phyloP scores from a whole-genome alignment of 2,329 filamentous ascomycete genomes.

The Cytospora piceae region DNA sequence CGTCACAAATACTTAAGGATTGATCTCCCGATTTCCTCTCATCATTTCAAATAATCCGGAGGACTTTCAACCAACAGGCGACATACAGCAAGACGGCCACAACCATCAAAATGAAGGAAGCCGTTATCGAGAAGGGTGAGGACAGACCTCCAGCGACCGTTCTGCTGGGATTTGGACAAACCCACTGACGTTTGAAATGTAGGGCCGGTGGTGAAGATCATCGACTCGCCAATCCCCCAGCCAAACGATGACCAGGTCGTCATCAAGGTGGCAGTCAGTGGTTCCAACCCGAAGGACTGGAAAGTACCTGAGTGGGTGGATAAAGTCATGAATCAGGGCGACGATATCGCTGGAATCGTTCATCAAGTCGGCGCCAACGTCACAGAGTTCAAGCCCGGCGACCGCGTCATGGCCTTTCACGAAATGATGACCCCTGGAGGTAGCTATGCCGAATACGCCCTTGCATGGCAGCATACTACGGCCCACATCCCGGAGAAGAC shows the following conservation, averaged over 20 bases:
- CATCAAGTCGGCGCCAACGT: constrained; percentile 59
- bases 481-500: constrained; percentile 45
- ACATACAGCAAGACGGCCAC: neutral
- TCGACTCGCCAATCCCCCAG: constrained; percentile 46
- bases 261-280: constrained; percentile 48
- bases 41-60: neutral
- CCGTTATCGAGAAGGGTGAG: constrained; percentile 19
- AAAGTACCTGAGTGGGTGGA: constrained; percentile 39
- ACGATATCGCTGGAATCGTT: constrained; percentile 60
- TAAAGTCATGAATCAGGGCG: constrained; percentile 49
- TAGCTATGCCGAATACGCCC: constrained; percentile 47
- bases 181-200: neutral
- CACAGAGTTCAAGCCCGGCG: constrained; percentile 59
- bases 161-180: too few relatives aligned
- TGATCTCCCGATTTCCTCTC: neutral
- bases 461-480: constrained; percentile 46
- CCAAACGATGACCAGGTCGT: constrained; percentile 45
- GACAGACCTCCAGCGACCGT: too few relatives aligned
- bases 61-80: neutral
- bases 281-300: constrained; percentile 55
- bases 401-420: constrained; percentile 60
- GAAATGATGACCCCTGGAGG: constrained; percentile 42
- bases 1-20: neutral
- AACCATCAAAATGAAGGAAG: constrained; percentile 23
- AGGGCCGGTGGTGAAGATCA: constrained; percentile 43